These are phyloP conservation scores for Scutellaria minor DNA, from an alignment of 257 asterid genomes.

Conservation along the genomic window DNA sequence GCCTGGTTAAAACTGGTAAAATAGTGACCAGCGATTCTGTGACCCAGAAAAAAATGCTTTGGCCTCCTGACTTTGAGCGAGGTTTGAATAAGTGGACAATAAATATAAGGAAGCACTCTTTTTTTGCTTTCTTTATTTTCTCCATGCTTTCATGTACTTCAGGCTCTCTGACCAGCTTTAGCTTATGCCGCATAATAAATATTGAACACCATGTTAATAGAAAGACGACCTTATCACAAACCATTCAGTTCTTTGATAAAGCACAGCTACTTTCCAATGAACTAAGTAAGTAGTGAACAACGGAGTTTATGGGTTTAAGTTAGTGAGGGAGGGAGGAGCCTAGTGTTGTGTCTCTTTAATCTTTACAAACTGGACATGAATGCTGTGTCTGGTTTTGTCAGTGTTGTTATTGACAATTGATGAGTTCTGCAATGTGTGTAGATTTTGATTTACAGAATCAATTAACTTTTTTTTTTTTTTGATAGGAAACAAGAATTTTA, in stretches of 20 bases:
- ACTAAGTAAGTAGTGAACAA: not conserved
- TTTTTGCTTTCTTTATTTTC: not conserved
- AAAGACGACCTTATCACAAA: not conserved
- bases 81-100: not conserved
- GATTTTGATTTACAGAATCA: not conserved
- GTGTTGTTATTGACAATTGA: slow-evolving; percentile 3
- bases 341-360: not conserved
- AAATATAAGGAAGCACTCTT: not conserved
- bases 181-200: not conserved
- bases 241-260: slow-evolving; percentile 8
- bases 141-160: not conserved
- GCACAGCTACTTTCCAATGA: not conserved
- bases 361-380: not conserved
- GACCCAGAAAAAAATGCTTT: not conserved
- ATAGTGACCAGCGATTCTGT: not conserved
- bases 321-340: not conserved
- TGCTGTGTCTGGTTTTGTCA: not conserved
- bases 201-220: not conserved
- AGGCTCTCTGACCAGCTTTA: not conserved
- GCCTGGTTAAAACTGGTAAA: slow-evolving; percentile 1
- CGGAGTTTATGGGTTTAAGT: not conserved
- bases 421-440: slow-evolving; percentile 21
- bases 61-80: not conserved
- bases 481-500: too few relatives aligned
- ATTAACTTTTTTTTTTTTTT: too few relatives aligned